Conservation (phyloP, 2,329 filamentous ascomycete species). For the Camptophora hylomeconis region DNA sequence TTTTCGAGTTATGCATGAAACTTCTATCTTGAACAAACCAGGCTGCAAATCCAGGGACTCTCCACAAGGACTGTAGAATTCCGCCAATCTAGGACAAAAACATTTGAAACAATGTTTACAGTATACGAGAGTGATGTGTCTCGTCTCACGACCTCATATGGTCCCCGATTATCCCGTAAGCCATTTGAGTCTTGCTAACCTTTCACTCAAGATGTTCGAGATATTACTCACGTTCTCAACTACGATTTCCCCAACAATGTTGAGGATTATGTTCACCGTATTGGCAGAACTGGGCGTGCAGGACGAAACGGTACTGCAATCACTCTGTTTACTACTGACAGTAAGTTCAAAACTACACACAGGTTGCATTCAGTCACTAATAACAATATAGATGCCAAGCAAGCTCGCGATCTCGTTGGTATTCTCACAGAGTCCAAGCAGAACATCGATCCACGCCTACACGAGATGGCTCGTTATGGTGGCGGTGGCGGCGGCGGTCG, state of each 20-base stretch:
- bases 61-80: constrained; percentile 47
- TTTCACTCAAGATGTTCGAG: constrained; percentile 89
- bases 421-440: constrained; percentile 96
- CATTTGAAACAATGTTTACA: constrained; percentile 23
- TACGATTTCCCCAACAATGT: constrained; percentile 18
- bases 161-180: constrained; percentile 32
- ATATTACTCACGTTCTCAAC: constrained; percentile 94
- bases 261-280: constrained; percentile 95
- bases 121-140: constrained; percentile 43
- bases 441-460: constrained; percentile 88
- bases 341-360: constrained; percentile 47
- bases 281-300: constrained; percentile 86
- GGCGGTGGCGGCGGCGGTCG: constrained; percentile 68
- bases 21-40: constrained; percentile 68
- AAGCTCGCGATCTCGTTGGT: constrained; percentile 89
- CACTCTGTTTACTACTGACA: constrained; percentile 98
- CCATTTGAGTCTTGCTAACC: constrained; percentile 59
- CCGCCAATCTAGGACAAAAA: constrained; percentile 37
- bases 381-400: constrained; percentile 57
- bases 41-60: constrained; percentile 62
- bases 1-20: constrained; percentile 13
- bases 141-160: constrained; percentile 48
- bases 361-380: constrained; percentile 4
- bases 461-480: constrained; percentile 89
- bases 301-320: constrained; percentile 92